Conservation (phyloP, 305 asterid species). For the Coffea humblotiana region DNA sequence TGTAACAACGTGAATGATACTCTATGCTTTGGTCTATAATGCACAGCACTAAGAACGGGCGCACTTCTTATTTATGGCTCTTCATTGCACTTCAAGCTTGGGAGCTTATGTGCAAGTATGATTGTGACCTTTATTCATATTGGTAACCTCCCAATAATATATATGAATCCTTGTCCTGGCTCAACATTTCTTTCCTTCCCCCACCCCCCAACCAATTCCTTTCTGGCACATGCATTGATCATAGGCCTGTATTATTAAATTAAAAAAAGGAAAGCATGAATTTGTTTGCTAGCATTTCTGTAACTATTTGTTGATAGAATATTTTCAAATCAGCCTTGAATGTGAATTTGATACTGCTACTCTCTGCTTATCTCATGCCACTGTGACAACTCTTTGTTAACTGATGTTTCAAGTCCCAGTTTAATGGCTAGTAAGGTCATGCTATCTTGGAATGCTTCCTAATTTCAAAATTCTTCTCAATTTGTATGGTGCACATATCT, state of each 20-base stretch:
- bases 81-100: not conserved
- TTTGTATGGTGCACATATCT: conserved; percentile 4
- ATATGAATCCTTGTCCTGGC: not conserved
- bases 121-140: not conserved
- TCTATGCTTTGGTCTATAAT: not conserved
- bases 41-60: not conserved
- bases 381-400: not conserved
- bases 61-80: not conserved
- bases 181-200: not conserved
- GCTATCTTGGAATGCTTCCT: not conserved
- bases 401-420: not conserved
- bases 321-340: not conserved
- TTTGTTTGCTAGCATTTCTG: not conserved
- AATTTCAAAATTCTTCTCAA: not conserved
- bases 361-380: not conserved
- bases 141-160: not conserved
- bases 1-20: not conserved
- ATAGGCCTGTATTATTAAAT: not conserved
- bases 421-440: not conserved
- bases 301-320: not conserved
- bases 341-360: not conserved
- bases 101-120: not conserved
- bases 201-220: not conserved
- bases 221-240: not conserved
- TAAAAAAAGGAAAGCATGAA: not conserved